Evolutionary conservation across 139 green algal genomes (phyloP).

Genomic region (Tetradesmus obliquus): DNA sequence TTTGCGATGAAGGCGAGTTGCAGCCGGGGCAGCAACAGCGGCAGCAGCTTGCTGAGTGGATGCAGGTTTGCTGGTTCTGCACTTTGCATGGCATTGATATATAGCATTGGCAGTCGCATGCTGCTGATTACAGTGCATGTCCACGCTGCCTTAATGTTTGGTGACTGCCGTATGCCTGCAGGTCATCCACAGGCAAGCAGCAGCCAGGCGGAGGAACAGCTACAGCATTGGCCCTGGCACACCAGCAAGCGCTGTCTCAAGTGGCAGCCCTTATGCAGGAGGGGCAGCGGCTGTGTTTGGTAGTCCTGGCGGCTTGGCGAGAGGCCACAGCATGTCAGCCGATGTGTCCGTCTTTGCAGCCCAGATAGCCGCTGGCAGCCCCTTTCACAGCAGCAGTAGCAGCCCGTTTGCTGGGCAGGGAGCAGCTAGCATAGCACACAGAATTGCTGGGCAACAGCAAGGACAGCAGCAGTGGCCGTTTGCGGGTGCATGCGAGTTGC

Average conservation of each 20-base stretch:
- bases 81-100: not conserved
- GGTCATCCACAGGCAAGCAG: slow-evolving; percentile 51
- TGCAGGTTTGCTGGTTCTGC: not conserved
- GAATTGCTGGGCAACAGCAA: not conserved
- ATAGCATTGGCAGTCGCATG: not conserved
- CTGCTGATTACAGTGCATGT: not conserved
- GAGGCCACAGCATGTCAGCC: slow-evolving; percentile 20
- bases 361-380: not conserved
- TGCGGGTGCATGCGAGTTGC: not conserved
- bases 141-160: not conserved
- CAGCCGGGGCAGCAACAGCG: too few species aligned
- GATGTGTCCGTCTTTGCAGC: not conserved
- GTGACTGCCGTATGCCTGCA: not conserved
- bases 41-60: not conserved
- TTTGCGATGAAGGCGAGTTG: slow-evolving; percentile 81
- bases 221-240: slow-evolving; percentile 26
- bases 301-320: not conserved
- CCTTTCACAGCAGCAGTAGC: not conserved
- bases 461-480: not conserved
- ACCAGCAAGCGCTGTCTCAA: not conserved
- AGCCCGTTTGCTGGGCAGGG: slow-evolving; percentile 14
- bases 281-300: not conserved
- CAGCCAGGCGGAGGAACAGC: slow-evolving; percentile 34
- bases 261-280: not conserved
- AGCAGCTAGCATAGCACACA: not conserved